Conservation (phyloP, 2,329 filamentous ascomycete genomes). For the Myriosclerotinia scirpicola region DNA sequence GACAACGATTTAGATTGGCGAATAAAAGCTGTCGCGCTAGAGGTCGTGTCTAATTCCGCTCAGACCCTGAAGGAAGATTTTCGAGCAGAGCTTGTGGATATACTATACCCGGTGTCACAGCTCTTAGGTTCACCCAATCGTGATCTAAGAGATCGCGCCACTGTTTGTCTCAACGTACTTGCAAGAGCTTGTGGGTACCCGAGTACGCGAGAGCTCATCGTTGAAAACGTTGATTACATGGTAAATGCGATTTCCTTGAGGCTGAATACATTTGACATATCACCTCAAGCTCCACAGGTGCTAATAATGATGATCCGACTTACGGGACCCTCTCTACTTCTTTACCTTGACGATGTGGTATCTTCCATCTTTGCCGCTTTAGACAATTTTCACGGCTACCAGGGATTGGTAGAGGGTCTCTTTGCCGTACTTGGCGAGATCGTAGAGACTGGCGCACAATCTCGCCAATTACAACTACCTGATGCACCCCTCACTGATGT, state of each 20-base stretch:
- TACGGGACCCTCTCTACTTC: conserved; percentile 76
- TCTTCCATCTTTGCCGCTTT: conserved; percentile 88
- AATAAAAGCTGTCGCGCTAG: conserved; percentile 74
- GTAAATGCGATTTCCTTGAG: conserved; percentile 88
- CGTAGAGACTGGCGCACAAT: conserved; percentile 75
- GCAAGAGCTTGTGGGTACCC: conserved; percentile 72
- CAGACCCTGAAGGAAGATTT: conserved; percentile 66
- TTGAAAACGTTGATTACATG: conserved; percentile 94
- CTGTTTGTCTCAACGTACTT: conserved; percentile 79
- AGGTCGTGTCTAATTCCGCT: conserved; percentile 76
- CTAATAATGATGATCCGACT: conserved; percentile 91
- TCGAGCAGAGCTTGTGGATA: conserved; percentile 82
- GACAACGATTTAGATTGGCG: conserved; percentile 62
- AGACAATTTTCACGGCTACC: conserved; percentile 95
- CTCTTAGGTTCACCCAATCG: conserved; percentile 71
- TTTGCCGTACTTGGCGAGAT: conserved; percentile 82
- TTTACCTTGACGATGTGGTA: conserved; percentile 88
- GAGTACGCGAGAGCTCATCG: conserved; percentile 73
- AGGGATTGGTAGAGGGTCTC: conserved; percentile 77
- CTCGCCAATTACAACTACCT: conserved; percentile 47
- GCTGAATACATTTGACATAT: conserved; percentile 88
- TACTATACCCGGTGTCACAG: conserved; percentile 89
- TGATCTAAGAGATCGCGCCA: conserved; percentile 74
- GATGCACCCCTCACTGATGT: conserved; percentile 39
- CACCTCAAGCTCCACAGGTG: conserved; percentile 86